Conservation (phyloP, 306 rosid species). For the Rubus parviflorus region DNA sequence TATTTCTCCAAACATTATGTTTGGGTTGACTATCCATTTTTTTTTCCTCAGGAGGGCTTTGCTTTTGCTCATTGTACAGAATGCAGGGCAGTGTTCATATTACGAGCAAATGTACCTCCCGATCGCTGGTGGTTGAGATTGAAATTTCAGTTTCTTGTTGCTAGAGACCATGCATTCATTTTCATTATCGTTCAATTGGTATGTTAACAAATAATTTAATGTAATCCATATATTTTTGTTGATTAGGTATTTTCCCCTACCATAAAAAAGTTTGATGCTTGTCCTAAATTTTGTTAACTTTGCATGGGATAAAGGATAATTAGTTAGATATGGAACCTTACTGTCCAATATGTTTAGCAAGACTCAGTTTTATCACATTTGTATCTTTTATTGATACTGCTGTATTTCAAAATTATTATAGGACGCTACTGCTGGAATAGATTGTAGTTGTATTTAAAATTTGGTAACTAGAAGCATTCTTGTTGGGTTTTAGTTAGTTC, state of each 20-base stretch:
- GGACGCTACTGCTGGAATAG: not conserved
- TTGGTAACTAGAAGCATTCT: not conserved
- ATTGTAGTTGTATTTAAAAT: not conserved
- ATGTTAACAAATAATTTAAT: slow-evolving; percentile 24
- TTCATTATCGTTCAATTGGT: slow-evolving; percentile 91
- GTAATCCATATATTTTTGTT: not conserved
- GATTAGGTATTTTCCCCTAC: slow-evolving; percentile 14
- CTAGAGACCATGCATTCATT: slow-evolving; percentile 95
- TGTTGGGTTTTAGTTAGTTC: slow-evolving; percentile 2
- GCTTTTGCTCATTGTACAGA: slow-evolving; percentile 99
- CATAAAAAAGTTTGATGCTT: not conserved
- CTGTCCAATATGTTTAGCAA: not conserved
- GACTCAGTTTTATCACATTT: not conserved
- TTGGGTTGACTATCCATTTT: slow-evolving; percentile 23
- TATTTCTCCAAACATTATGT: not conserved
- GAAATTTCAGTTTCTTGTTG: slow-evolving; percentile 96
- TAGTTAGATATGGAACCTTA: not conserved
- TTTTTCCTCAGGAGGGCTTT: slow-evolving; percentile 79
- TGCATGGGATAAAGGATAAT: not conserved
- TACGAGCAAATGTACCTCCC: slow-evolving; percentile 89
- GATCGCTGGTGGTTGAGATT: slow-evolving; percentile 99
- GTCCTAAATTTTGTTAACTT: not conserved
- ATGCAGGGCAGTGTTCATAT: slow-evolving; percentile 82
- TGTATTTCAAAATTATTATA: not conserved
- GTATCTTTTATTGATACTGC: not conserved